These are phyloP conservation scores for Alopecurus myosuroides DNA, from an alignment of 176 grass and related monocot species.

Conservation along the genomic window DNA sequence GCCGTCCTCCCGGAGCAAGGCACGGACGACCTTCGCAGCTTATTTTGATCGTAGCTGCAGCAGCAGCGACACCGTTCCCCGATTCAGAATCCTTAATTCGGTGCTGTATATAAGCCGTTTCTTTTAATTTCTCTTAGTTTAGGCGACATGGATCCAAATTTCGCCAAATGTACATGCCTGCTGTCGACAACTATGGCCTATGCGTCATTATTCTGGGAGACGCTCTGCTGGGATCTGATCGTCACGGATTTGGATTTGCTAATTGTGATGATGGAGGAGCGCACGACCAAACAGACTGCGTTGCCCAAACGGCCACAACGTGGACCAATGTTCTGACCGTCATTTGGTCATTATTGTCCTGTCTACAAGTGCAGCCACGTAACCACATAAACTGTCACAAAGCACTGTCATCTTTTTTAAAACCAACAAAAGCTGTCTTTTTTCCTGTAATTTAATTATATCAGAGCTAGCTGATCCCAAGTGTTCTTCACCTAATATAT, in stretches of 20 bases:
- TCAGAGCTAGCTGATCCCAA: background rate
- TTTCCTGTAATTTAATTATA: background rate
- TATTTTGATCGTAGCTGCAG: background rate
- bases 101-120: background rate
- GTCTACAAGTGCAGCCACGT: background rate
- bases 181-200: constrained; percentile 40
- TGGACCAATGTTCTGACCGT: constrained; percentile 15
- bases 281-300: background rate
- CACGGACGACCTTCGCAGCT: background rate
- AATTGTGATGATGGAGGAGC: constrained; percentile 14
- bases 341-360: background rate
- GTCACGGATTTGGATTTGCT: background rate
- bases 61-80: background rate
- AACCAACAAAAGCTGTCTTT: background rate
- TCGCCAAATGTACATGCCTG: constrained; percentile 24
- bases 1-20: background rate
- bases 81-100: background rate
- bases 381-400: background rate
- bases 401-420: background rate
- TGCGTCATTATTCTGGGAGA: constrained; percentile 21
- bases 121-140: background rate
- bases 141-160: background rate
- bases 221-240: background rate
- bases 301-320: background rate
- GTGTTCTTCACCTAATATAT: background rate